Evolutionary conservation across 108 stramenopile species (phyloP), one percentile per base, ranked within the genome.

Genomic region (Pseudonitzschia delicatissima): DNA sequence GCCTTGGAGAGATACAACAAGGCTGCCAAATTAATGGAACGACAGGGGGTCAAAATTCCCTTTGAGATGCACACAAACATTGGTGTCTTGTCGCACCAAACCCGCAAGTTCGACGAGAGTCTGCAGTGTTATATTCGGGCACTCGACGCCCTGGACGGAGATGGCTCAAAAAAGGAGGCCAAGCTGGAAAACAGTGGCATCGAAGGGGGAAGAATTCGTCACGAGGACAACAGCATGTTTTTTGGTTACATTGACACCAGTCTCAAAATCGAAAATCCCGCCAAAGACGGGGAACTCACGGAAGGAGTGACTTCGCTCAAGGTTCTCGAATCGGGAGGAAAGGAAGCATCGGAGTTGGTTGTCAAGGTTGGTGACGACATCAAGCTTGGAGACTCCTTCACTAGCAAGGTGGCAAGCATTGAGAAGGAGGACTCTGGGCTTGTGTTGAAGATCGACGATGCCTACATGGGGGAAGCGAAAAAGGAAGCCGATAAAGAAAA

Each of bases 41-140:
- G 81, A 18, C 82, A 82, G 40, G 75, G 71, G 4, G 77, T 74
- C 26, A 45, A 34, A 23, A 66, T 87, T 9, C 76, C 88, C 17
- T 82, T 62, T 29, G 85, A 82, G 25, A 79, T 90, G 34, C 82
- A 85, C 61, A 82, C 86, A 0, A 93, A 93, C 66, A 80, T 87
- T 64, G 92, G 92, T 27, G 92, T 93, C 3, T 61, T 93, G 12
- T 90, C 87, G 68, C 88, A 93, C 60, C 85, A 90, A 66, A 86
- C 82, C 8, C 86, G 86, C 44, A 76, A 82, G 29, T 90, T 82
- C 66, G 84, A 91, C 28, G 82, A 86, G 51, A 82, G 86, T 5
- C 48, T 87, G 21, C 62, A 79, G 32, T 68, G 77, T 65, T 94
- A 91, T 71, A 63, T 45, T 15, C 77, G 58, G 62, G 86, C 88